Base-by-base conservation (phyloP, 1,284 basidiomycete genomes). In the Abortiporus biennis region DNA sequence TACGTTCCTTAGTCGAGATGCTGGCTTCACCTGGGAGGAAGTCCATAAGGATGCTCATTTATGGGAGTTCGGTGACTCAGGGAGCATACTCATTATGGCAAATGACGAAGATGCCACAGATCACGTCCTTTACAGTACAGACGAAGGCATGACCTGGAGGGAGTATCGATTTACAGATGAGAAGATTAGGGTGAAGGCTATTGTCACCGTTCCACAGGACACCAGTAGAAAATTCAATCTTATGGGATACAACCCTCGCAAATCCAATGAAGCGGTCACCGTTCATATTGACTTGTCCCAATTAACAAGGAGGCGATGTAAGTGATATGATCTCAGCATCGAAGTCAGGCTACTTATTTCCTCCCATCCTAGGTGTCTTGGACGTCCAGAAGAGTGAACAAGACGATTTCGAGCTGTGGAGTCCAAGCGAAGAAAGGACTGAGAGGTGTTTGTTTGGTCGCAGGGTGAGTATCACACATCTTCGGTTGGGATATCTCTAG, bases 21-120 rank as follows among this genome's bases (percentile, higher is more conserved):
- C 85, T 4, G 96, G 95, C 5, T 97, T 97, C 65, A 92, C 90
- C 0, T 99, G 95, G 95, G 83, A 96, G 59, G 95, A 99, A 66
- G 87, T 99, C 2, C 92, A 93, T 69, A 99, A 99, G 62, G 94
- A 96, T 54, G 94, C 96, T 0, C 89, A 98, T 59, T 74, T 96
- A 40, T 99, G 93, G 92, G 93, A 96, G 58, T 98, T 93, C 56
- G 95, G 95, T 27, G 96, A 99, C 65, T 95, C 92, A 1, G 95
- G 96, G 6, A 92, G 92, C 0, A 76, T 99, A 46, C 73, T 99
- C 27, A 70, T 99, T 48, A 85, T 99, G 64, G 92, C 82, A 42
- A 96, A 98, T 61, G 96, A 99, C 62, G 93, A 98, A 61, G 85
- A 86, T 45, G 78, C 92, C 0, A 95, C 91, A 1, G 89, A 97